These are phyloP conservation scores for Lactarius vividus DNA, from an alignment of 768 basidiomycete species.

Conservation along the genomic window DNA sequence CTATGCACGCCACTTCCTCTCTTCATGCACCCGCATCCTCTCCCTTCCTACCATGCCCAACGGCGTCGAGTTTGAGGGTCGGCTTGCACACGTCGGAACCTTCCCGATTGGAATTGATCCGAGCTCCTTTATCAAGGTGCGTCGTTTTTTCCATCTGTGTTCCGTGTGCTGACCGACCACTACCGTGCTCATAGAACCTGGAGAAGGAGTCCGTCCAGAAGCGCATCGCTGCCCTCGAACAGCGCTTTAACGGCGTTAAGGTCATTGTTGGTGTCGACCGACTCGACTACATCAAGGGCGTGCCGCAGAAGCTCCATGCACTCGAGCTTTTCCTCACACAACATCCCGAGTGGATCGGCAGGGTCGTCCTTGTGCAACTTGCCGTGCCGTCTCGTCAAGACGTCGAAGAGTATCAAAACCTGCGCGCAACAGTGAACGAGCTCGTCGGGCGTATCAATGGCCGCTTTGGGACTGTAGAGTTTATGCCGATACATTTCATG, in stretches of 20 bases:
- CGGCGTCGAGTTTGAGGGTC: slow-evolving; percentile 93
- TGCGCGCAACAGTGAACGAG: slow-evolving; percentile 94
- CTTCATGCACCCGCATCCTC: slow-evolving; percentile 95
- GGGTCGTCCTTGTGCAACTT: slow-evolving; percentile 94
- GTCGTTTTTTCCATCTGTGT: slow-evolving; percentile 23
- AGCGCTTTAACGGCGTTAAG: slow-evolving; percentile 91
- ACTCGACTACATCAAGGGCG: slow-evolving; percentile 99
- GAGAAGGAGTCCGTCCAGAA: slow-evolving; percentile 75
- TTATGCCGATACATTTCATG: slow-evolving; percentile 99
- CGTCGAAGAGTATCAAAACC: slow-evolving; percentile 98
- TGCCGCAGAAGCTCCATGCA: slow-evolving; percentile 96
- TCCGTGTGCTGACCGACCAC: slow-evolving; percentile 13
- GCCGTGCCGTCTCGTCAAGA: slow-evolving; percentile 98
- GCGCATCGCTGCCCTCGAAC: slow-evolving; percentile 78
- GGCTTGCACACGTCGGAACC: slow-evolving; percentile 94
- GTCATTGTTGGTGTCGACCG: slow-evolving; percentile 98
- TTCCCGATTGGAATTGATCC: slow-evolving; percentile 99
- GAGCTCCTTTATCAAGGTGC: slow-evolving; percentile 78
- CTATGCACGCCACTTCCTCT: slow-evolving; percentile 98
- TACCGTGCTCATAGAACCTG: slow-evolving; percentile 54
- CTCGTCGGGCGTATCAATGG: slow-evolving; percentile 98
- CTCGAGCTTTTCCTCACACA: slow-evolving; percentile 95
- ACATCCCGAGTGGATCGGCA: slow-evolving; percentile 99
- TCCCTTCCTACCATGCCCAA: slow-evolving; percentile 96
- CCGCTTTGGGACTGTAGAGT: slow-evolving; percentile 97